Conservation (phyloP, 2,329 filamentous ascomycete species). For the Fusarium austroafricanum region DNA sequence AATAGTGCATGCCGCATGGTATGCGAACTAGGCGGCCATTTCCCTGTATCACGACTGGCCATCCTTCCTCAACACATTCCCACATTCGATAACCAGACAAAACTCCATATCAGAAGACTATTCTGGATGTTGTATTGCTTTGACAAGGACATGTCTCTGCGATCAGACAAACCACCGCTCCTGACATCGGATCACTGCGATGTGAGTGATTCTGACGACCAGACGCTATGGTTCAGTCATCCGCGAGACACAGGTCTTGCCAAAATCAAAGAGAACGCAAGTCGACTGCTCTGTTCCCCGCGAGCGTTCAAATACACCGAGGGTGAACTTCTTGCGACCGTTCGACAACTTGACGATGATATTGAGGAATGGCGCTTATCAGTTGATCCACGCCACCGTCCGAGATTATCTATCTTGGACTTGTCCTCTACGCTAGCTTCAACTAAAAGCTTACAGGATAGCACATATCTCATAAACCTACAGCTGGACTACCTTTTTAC, state of each 20-base stretch:
- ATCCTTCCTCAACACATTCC: slow-evolving; percentile 29
- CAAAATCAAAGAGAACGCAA: slow-evolving; percentile 33
- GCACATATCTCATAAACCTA: slow-evolving; percentile 26
- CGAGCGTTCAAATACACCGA: slow-evolving; percentile 38
- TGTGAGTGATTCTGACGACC: slow-evolving; percentile 21
- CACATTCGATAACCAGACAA: slow-evolving; percentile 12
- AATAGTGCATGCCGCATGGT: slow-evolving; percentile 30
- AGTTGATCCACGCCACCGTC: slow-evolving; percentile 30
- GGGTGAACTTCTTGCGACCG: slow-evolving; percentile 39
- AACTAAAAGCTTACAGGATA: slow-evolving; percentile 11
- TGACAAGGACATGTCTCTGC: slow-evolving; percentile 16
- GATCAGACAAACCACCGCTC: slow-evolving; percentile 12
- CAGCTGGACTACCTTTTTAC: slow-evolving; percentile 38
- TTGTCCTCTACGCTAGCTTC: slow-evolving; percentile 7
- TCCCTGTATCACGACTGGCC: slow-evolving; percentile 8
- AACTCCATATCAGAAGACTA: slow-evolving; percentile 2
- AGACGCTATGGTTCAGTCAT: background rate
- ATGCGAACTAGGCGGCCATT: slow-evolving; percentile 27
- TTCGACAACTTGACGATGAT: slow-evolving; percentile 49
- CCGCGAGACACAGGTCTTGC: slow-evolving; percentile 29
- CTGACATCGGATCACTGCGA: slow-evolving; percentile 27
- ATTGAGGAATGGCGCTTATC: slow-evolving; percentile 50
- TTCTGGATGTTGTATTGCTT: slow-evolving; percentile 33
- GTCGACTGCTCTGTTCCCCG: slow-evolving; percentile 17
- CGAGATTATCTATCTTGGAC: slow-evolving; percentile 26